Evolutionary conservation across 2,329 filamentous ascomycete species (phyloP), one percentile per base, ranked within the genome.

Genomic region (Cytospora piceae): DNA sequence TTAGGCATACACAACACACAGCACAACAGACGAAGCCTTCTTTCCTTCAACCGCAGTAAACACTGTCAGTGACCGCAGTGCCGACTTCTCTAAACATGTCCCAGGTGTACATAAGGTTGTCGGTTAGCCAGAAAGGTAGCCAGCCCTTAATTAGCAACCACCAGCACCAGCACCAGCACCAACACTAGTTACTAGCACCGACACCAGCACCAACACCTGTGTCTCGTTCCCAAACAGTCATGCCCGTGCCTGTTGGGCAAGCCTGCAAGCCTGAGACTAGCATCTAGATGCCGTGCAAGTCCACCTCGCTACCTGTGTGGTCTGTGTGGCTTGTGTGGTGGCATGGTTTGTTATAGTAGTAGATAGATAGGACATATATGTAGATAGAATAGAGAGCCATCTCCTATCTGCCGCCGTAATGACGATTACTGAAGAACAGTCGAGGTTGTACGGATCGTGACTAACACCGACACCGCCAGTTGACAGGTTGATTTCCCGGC

Each of bases 151-250:
- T 8, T n/a, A 46, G 42, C 42, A 9, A n/a, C 20, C 42, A 9
- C 3, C 42, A 46, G 42, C 42, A 8, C 11, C 42, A 46, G 7
- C 20, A 22, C 20, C 42, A 22, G 42, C 42, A 46, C 37, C 37
- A 39, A 11, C 37, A 39, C 37, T 39, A 39, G 37, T 17, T 4
- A 15, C 15, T 39, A 39, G 37, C 37, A 15, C 14, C 12, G 14
- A 22, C 42, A 22, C 42, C 42, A 22, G n/a, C 7, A 22, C 22
- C 22, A 8, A 42, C 39, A 29, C 29, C n/a, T 57, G 31, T 63
- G 60, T 63, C 60, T 63, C 39, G 58, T n/a, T 31, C 49, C 37
- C 31, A 49, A 34, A 61, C 58, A 42, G 49, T 31, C 24, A 39
- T 37, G 49, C 27, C 46, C 22, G 46, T 34, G 32, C 24, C 32